A percentile compares a stretch with the other conserved stretches of the same genome.
Conservation (phyloP, 805 yeast genomes). For the Suhomyces pyralidae region DNA sequence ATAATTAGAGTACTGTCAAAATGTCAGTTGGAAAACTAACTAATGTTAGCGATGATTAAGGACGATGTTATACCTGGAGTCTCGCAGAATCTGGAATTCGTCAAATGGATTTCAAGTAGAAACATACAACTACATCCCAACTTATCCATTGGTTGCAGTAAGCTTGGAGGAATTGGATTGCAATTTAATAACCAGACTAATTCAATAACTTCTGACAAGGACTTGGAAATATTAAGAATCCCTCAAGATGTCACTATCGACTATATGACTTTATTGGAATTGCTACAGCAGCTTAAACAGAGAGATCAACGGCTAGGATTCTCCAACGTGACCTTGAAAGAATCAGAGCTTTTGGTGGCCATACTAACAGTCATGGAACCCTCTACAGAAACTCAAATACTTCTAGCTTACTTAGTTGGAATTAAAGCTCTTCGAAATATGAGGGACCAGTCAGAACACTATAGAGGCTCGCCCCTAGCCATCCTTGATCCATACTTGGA, state of each 20-base stretch:
- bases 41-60: background rate
- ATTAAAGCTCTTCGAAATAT: background rate
- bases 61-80: conserved; percentile 5
- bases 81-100: background rate
- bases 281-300: conserved; percentile 16
- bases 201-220: background rate
- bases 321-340: conserved; percentile 2
- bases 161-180: conserved; percentile 33
- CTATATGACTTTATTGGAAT: conserved; percentile 16
- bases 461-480: conserved; percentile 17
- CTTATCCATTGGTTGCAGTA: conserved; percentile 17
- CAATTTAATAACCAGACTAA: conserved; percentile 11
- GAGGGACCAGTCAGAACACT: background rate
- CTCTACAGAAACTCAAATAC: conserved; percentile 25
- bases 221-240: conserved; percentile 9
- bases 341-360: conserved; percentile 19
- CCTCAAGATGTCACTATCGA: conserved; percentile 14
- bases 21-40: background rate
- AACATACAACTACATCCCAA: conserved; percentile 14
- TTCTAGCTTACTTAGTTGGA: conserved; percentile 23
- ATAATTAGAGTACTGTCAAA: background rate
- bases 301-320: conserved; percentile 8
- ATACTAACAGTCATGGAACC: conserved; percentile 23
- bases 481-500: conserved; percentile 28
- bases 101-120: background rate